Conservation (phyloP, 1,284 basidiomycete species). For the Ganoderma lucidum region DNA sequence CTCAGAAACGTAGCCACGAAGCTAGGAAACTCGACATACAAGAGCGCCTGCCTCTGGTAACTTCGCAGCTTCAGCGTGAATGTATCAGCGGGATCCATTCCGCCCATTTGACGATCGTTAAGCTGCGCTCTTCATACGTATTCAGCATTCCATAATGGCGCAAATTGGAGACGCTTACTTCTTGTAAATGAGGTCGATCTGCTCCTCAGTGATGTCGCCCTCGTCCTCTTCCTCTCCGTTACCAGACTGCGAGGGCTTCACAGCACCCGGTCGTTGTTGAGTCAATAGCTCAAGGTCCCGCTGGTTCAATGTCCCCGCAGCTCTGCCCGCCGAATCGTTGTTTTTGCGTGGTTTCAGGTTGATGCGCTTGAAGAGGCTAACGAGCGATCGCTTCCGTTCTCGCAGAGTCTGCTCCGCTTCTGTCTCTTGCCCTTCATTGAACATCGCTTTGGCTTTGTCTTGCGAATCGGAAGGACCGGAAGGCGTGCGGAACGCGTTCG, state of each 20-base stretch:
- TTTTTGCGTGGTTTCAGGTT: slow-evolving; percentile 59
- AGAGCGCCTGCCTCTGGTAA: slow-evolving; percentile 95
- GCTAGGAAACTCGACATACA: slow-evolving; percentile 48
- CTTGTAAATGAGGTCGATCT: slow-evolving; percentile 83
- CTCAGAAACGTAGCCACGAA: neutral
- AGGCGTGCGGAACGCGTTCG: slow-evolving; percentile 67
- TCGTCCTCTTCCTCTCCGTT: slow-evolving; percentile 74
- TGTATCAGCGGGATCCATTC: slow-evolving; percentile 83
- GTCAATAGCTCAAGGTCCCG: slow-evolving; percentile 51
- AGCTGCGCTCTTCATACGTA: slow-evolving; percentile 73
- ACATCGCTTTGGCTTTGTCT: slow-evolving; percentile 50
- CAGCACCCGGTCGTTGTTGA: slow-evolving; percentile 40
- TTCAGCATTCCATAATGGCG: slow-evolving; percentile 1
- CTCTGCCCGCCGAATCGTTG: slow-evolving; percentile 28
- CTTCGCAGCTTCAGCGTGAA: slow-evolving; percentile 85
- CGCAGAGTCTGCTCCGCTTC: slow-evolving; percentile 77
- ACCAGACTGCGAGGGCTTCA: slow-evolving; percentile 54
- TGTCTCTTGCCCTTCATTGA: slow-evolving; percentile 80
- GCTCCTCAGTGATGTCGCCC: slow-evolving; percentile 81
- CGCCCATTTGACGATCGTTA: slow-evolving; percentile 79
- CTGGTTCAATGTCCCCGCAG: slow-evolving; percentile 46
- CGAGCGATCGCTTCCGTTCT: slow-evolving; percentile 75
- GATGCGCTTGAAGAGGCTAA: slow-evolving; percentile 71
- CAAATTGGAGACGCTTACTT: slow-evolving; percentile 52
- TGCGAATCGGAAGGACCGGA: slow-evolving; percentile 34